These are phyloP conservation scores for Paraphoma sp. DNA, from an alignment of 2,329 filamentous ascomycete species.

Conservation along the genomic window DNA sequence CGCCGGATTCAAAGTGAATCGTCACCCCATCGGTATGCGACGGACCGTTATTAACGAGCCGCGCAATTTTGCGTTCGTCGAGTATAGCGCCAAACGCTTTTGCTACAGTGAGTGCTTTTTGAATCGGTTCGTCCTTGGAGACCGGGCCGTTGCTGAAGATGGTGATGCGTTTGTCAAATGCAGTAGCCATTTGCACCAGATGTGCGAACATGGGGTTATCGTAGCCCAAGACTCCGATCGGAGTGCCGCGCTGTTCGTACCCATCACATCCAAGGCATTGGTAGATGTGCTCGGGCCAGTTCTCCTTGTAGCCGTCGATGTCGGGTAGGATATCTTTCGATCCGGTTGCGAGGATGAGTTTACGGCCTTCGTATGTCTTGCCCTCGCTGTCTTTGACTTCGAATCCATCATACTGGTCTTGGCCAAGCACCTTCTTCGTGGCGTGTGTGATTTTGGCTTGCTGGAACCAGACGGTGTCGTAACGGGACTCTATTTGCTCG, in stretches of 20 bases:
- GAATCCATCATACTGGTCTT: constrained; percentile 41
- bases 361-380: constrained; percentile 55
- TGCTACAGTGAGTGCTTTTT: constrained; percentile 25
- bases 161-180: constrained; percentile 34
- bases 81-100: constrained; percentile 30
- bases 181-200: constrained; percentile 31
- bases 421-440: constrained; percentile 23
- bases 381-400: constrained; percentile 53
- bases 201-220: constrained; percentile 29
- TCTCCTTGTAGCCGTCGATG: constrained; percentile 61
- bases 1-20: constrained; percentile 35
- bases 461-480: constrained; percentile 46
- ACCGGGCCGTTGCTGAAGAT: constrained; percentile 35
- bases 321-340: constrained; percentile 59
- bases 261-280: constrained; percentile 68
- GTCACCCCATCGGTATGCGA: constrained; percentile 34
- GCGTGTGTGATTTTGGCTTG: constrained; percentile 27
- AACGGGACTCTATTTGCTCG: constrained; percentile 45
- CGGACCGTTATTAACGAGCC: constrained; percentile 36
- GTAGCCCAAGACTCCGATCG: constrained; percentile 36
- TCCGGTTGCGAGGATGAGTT: constrained; percentile 63
- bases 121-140: constrained; percentile 13
- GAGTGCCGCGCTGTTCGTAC: constrained; percentile 61
- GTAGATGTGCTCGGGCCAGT: constrained; percentile 58
- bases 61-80: constrained; percentile 31